A percentile compares a stretch with the other conserved stretches of the same genome.
Evolutionary conservation across 225 moss, liverwort and hornwort genomes (phyloP).

Genomic region (Polytrichum commune): DNA sequence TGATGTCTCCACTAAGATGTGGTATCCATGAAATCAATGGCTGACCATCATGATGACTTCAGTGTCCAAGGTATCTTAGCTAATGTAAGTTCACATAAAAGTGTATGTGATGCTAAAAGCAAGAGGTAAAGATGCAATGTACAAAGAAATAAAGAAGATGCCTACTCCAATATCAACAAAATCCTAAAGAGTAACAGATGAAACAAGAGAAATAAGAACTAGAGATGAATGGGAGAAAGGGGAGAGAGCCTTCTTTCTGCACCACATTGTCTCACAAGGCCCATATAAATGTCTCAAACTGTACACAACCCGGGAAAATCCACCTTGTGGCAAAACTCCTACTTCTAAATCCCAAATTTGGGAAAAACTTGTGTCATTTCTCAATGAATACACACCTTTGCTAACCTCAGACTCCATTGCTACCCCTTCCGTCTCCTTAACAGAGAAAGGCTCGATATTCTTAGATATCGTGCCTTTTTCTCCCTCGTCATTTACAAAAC

Average conservation of each 20-base stretch:
- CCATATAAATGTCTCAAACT: constrained; percentile 75
- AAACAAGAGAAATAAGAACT: constrained; percentile 30
- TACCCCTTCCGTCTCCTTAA: constrained; percentile 99
- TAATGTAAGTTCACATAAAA: too few relatives aligned
- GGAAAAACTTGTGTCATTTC: constrained; percentile 79
- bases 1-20: constrained; percentile 52
- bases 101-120: constrained; percentile 47
- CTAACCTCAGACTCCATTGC: constrained; percentile 99
- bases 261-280: constrained; percentile 66
- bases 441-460: constrained; percentile 94
- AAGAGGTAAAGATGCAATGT: constrained; percentile 31
- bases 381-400: constrained; percentile 99
- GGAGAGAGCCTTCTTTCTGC: constrained; percentile 70
- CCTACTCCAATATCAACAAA: constrained; percentile 36
- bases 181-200: constrained; percentile 33
- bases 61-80: too few relatives aligned
- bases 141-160: constrained; percentile 37
- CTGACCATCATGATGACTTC: too few relatives aligned
- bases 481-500: constrained; percentile 95
- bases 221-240: constrained; percentile 51
- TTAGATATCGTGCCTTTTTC: constrained; percentile 95
- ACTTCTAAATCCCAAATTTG: constrained; percentile 71
- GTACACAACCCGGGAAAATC: constrained; percentile 76
- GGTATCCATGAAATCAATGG: too few relatives aligned
- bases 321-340: constrained; percentile 74